Evolutionary conservation across 805 yeast species (phyloP), one percentile per base, ranked within the genome.

Genomic region (Wickerhamomyces bovis): DNA sequence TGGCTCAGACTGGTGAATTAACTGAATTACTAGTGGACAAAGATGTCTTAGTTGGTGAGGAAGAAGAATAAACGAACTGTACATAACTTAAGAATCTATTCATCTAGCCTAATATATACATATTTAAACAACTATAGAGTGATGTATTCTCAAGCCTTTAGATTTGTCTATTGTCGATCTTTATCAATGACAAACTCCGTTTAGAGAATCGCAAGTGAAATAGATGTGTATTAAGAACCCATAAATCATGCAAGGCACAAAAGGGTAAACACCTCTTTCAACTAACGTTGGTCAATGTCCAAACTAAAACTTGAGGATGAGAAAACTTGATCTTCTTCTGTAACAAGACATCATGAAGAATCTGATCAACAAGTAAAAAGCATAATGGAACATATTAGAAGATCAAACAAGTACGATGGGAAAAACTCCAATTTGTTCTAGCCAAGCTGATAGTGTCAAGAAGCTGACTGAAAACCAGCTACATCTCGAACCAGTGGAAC

Each of bases 1-100:
- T 94, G 98, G 87, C 95, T 36, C 85, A 84, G 57, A 64, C 73
- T 44, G 99, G 99, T n/a, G 97, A 92, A 61, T 77, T 94, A 45
- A 81, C 89, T 16, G 90, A 90, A 47, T 64, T 94, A 51, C 73
- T 94, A 44, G 97, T 90, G 54, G 70, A 78, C 46, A 87, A 85
- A 45, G 78, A 80, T 43, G 94, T 87, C 39, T 75, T 92, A 47
- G 81, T 89, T 26, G 89, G 94, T 12, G 36, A 33, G 20, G 95
- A 85, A 47, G 81, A 74, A n/a, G 76, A 75, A 28, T 68, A 50
- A 45, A 11, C 13, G 38, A n/a, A 46, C 19, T 20, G 52, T 28
- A 18, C 47, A 51, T 16, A 39, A 36, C 19, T 12, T 3, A 15
- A 18, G 15, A 35, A 35, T 35, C 20, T n/a, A 21, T 38, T 2